These are phyloP conservation scores for Ustilago xerochloae DNA, from an alignment of 1,284 basidiomycete genomes.

Conservation along the genomic window DNA sequence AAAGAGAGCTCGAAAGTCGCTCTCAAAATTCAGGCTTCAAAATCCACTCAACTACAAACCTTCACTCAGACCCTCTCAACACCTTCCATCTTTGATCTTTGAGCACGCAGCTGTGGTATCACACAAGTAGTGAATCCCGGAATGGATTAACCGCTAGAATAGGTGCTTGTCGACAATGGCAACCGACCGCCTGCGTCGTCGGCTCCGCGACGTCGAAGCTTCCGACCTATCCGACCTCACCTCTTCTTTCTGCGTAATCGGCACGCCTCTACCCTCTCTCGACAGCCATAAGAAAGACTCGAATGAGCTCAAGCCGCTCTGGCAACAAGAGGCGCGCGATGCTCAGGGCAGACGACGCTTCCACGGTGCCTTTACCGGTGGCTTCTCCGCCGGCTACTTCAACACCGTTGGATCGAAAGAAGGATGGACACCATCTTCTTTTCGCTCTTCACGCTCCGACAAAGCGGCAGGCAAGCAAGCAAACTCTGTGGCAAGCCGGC, in stretches of 20 bases:
- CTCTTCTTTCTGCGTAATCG: conserved; percentile 92
- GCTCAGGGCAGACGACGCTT: conserved; percentile 90
- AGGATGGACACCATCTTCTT: conserved; percentile 93
- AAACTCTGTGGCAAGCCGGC: conserved; percentile 70
- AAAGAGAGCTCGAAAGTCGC: too few species aligned
- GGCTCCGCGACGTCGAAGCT: conserved; percentile 82
- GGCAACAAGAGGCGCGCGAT: conserved; percentile 97
- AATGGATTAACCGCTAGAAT: background rate
- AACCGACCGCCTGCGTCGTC: conserved; percentile 72
- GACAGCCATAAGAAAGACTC: conserved; percentile 84
- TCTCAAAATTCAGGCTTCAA: too few species aligned
- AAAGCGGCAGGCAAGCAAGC: conserved; percentile 8
- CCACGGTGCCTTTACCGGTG: conserved; percentile 97
- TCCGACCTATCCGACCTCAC: conserved; percentile 79
- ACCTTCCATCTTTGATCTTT: too few species aligned
- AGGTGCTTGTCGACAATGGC: conserved; percentile 60
- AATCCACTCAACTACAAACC: too few species aligned
- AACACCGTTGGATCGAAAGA: conserved; percentile 96
- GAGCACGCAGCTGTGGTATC: too few species aligned
- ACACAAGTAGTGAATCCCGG: background rate
- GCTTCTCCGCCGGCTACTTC: conserved; percentile 96
- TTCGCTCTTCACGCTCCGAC: conserved; percentile 71
- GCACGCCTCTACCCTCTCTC: conserved; percentile 88
- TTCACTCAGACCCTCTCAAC: too few species aligned
- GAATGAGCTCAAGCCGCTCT: conserved; percentile 92